Conservation (phyloP, 116 monocot species). For the Posidonia oceanica region DNA sequence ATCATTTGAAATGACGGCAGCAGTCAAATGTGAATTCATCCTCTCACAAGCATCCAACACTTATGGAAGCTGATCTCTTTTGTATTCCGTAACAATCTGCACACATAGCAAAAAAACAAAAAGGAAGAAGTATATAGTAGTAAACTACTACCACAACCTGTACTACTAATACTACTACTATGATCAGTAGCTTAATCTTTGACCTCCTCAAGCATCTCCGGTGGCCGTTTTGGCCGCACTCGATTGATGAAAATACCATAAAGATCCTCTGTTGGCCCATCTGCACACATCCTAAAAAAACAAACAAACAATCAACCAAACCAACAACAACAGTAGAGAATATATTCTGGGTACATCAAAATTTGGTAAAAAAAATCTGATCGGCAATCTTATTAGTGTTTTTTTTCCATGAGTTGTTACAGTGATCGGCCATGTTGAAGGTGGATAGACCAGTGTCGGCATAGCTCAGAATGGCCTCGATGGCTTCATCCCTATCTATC, state of each 20-base stretch:
- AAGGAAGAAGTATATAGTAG: no score
- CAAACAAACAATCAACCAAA: background rate
- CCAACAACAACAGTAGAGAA: background rate
- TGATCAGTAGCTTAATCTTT: conserved; percentile 40
- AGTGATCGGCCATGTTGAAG: conserved; percentile 98
- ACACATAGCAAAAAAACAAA: no score
- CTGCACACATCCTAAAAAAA: conserved; percentile 25
- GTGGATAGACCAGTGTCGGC: conserved; percentile 87
- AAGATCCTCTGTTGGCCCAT: conserved; percentile 96
- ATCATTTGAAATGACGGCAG: conserved; percentile 93
- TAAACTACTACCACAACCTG: no score
- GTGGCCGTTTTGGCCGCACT: conserved; percentile 75
- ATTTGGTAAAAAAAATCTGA: background rate
- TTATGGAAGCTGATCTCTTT: conserved; percentile 46
- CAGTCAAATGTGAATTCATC: conserved; percentile 96
- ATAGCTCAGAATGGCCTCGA: conserved; percentile 73
- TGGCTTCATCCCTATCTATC: conserved; percentile 76
- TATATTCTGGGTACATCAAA: background rate
- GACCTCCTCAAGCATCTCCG: conserved; percentile 72
- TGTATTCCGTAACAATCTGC: conserved; percentile 81
- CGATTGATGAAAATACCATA: conserved; percentile 95
- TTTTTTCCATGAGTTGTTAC: conserved; percentile 18
- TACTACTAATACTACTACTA: no score
- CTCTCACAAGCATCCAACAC: conserved; percentile 87
- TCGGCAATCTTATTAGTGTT: background rate